A percentile compares a stretch with the other conserved stretches of the same genome.
These are phyloP conservation scores for Pichia membranifaciens DNA, from an alignment of 805 yeast species.

Conservation along the genomic window DNA sequence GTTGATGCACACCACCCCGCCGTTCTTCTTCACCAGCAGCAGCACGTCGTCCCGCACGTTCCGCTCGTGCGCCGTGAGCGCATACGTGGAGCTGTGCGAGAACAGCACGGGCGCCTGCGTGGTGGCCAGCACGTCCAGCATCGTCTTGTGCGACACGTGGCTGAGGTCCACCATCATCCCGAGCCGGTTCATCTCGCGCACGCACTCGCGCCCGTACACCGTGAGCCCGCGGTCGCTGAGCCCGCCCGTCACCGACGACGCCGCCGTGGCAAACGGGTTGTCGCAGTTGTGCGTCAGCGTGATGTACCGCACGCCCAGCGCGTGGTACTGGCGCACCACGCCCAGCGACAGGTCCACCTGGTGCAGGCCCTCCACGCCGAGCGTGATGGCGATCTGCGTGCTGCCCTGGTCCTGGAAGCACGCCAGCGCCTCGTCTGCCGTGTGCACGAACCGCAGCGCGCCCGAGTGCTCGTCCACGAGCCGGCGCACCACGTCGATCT, in stretches of 20 bases:
- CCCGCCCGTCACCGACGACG: slow-evolving; percentile 42
- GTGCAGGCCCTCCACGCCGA: slow-evolving; percentile 53
- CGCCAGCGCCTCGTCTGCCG: slow-evolving; percentile 36
- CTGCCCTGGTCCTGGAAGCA: slow-evolving; percentile 25
- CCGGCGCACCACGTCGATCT: slow-evolving; percentile 45
- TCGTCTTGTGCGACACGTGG: slow-evolving; percentile 46
- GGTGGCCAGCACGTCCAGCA: slow-evolving; percentile 38
- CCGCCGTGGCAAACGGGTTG: slow-evolving; percentile 54
- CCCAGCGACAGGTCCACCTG: slow-evolving; percentile 46
- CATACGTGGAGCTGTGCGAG: slow-evolving; percentile 44
- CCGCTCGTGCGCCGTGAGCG: slow-evolving; percentile 36
- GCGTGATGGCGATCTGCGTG: slow-evolving; percentile 38
- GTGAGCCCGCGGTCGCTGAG: slow-evolving; percentile 41
- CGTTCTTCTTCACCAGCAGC: slow-evolving; percentile 33
- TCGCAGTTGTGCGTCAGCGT: slow-evolving; percentile 53
- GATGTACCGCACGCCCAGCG: slow-evolving; percentile 47
- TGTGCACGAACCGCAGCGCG: slow-evolving; percentile 35
- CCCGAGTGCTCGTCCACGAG: slow-evolving; percentile 37
- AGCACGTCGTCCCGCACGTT: slow-evolving; percentile 47
- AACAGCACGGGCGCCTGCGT: slow-evolving; percentile 45
- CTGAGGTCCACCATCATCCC: slow-evolving; percentile 51
- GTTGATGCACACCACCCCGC: slow-evolving; percentile 47
- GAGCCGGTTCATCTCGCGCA: slow-evolving; percentile 45
- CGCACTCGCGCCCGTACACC: slow-evolving; percentile 35
- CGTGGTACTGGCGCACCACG: slow-evolving; percentile 43